Evolutionary conservation across 257 asterid genomes (phyloP).

Genomic region (Solanum paucissectum): DNA sequence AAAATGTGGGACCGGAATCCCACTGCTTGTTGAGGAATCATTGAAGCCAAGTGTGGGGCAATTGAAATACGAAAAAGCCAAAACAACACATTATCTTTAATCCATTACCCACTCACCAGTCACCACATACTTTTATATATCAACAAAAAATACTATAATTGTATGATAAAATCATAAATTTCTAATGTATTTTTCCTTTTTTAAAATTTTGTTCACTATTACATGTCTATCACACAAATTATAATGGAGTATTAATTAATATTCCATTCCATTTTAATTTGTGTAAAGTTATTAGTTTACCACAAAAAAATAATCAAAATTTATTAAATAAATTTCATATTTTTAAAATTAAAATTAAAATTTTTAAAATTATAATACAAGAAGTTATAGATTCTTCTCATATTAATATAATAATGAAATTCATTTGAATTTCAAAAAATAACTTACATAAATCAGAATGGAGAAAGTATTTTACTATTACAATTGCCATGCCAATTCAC

Average conservation of each 20-base stretch:
- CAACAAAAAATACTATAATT: neutral
- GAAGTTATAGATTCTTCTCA: neutral
- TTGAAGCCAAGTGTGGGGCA: constrained; percentile 41
- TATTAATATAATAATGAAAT: neutral
- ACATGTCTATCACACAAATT: neutral
- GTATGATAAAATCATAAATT: neutral
- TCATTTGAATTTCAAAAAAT: neutral
- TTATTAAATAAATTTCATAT: neutral
- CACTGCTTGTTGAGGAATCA: constrained; percentile 28
- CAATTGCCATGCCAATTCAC: neutral
- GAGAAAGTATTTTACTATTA: neutral
- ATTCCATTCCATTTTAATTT: neutral
- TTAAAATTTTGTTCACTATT: neutral
- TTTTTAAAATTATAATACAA: neutral
- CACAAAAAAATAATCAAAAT: neutral
- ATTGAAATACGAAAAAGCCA: constrained; percentile 52
- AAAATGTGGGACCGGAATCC: constrained; percentile 38
- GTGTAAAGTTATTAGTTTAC: neutral
- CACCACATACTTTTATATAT: neutral
- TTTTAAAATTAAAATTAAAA: neutral
- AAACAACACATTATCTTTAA: neutral
- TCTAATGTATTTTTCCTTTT: neutral
- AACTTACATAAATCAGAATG: neutral
- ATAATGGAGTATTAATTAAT: neutral
- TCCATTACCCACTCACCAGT: neutral